phyloP scores from a whole-genome alignment of 192 early-diverging fungal species.

The Umbelopsis sp. region DNA sequence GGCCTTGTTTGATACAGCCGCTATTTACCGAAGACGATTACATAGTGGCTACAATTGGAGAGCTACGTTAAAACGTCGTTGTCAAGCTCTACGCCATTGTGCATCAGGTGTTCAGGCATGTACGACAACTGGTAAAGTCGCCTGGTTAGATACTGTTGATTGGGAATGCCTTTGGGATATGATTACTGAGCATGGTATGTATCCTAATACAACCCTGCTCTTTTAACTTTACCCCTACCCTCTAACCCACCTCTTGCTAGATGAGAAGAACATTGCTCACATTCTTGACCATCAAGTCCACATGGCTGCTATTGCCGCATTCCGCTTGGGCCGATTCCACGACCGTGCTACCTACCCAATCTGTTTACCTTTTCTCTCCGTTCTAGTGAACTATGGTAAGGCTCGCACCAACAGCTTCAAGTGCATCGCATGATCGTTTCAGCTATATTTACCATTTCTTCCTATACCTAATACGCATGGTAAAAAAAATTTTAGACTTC shows the following conservation, averaged over 20 bases:
- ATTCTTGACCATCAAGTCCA: slow-evolving; percentile 33
- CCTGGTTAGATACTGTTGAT: slow-evolving; percentile 28
- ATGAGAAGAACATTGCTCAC: slow-evolving; percentile 36
- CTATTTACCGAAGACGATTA: slow-evolving; percentile 34
- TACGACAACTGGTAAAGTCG: not conserved
- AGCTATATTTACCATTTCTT: slow-evolving; percentile 14
- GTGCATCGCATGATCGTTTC: not conserved
- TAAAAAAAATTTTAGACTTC: too few species aligned
- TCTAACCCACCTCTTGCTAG: slow-evolving; percentile 7
- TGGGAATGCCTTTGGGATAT: slow-evolving; percentile 42
- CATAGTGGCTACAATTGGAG: slow-evolving; percentile 27
- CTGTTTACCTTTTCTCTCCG: slow-evolving; percentile 35
- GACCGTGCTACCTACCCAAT: slow-evolving; percentile 28
- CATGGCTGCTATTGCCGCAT: slow-evolving; percentile 28
- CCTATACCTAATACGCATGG: not conserved
- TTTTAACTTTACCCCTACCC: not conserved
- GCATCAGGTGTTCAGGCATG: not conserved
- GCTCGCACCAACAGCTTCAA: not conserved
- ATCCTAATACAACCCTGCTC: not conserved
- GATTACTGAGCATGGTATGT: slow-evolving; percentile 43
- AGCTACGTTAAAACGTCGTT: slow-evolving; percentile 26
- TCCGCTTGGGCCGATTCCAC: slow-evolving; percentile 26
- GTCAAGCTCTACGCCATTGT: slow-evolving; percentile 23
- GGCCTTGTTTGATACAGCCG: slow-evolving; percentile 37
- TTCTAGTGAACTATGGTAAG: slow-evolving; percentile 40